A percentile compares a stretch with the other conserved stretches of the same genome.
Conservation (phyloP, 352 stramenopile genomes). For the Pythium utonaiense region DNA sequence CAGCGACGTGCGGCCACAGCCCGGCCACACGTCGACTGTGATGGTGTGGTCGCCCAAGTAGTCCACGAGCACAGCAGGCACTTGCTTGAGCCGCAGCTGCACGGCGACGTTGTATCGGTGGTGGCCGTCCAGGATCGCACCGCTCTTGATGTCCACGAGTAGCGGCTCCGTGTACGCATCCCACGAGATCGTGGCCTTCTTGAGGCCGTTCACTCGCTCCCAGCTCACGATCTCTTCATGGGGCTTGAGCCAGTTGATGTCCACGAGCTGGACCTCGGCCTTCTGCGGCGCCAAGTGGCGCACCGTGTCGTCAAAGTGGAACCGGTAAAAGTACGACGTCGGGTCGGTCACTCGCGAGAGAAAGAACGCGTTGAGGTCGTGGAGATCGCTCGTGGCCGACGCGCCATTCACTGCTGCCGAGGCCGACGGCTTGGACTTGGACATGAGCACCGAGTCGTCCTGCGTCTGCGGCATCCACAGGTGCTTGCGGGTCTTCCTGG, state of each 20-base stretch:
- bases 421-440: slow-evolving; percentile 8
- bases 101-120: slow-evolving; percentile 79
- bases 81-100: slow-evolving; percentile 63
- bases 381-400: slow-evolving; percentile 13
- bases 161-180: slow-evolving; percentile 79
- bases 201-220: slow-evolving; percentile 73
- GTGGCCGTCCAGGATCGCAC: slow-evolving; percentile 81
- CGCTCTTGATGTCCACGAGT: slow-evolving; percentile 74
- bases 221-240: slow-evolving; percentile 83
- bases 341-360: slow-evolving; percentile 75
- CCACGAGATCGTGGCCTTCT: slow-evolving; percentile 76
- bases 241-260: slow-evolving; percentile 79
- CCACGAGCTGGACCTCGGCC: slow-evolving; percentile 75
- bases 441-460: slow-evolving; percentile 68
- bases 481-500: slow-evolving; percentile 61
- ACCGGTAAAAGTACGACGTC: slow-evolving; percentile 86
- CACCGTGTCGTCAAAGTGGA: slow-evolving; percentile 60
- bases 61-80: slow-evolving; percentile 76
- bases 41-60: slow-evolving; percentile 74
- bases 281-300: slow-evolving; percentile 68
- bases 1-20: slow-evolving; percentile 56
- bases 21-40: slow-evolving; percentile 75
- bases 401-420: slow-evolving; percentile 8
- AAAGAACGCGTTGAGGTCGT: slow-evolving; percentile 72
- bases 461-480: slow-evolving; percentile 73